phyloP scores from a whole-genome alignment of 108 stramenopile genomes.

The Nitzschia palea region DNA sequence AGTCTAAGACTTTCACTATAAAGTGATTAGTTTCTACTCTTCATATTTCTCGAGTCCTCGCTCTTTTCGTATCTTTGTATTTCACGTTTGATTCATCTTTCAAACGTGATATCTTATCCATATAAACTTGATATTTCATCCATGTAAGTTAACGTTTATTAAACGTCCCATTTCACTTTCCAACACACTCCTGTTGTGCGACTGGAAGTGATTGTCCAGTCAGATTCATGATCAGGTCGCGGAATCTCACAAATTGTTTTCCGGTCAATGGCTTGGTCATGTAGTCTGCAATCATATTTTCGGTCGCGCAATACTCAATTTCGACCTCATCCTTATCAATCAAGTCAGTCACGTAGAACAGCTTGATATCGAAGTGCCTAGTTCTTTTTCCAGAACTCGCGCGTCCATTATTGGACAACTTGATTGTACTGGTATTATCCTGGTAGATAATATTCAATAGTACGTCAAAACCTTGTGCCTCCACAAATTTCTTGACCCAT shows the following conservation, averaged over 20 bases:
- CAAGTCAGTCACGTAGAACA: conserved; percentile 25
- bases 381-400: conserved; percentile 8
- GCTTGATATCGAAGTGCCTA: conserved; percentile 20
- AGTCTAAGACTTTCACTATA: no score
- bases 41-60: no score
- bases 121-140: no score
- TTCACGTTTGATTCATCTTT: no score
- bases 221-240: conserved; percentile 29
- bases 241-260: conserved; percentile 16
- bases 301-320: conserved; percentile 14
- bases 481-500: conserved; percentile 48
- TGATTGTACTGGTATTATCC: conserved; percentile 57
- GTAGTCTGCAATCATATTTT: conserved; percentile 16
- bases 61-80: no score
- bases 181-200: no score
- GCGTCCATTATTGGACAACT: conserved; percentile 26
- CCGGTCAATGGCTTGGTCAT: no score
- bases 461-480: conserved; percentile 40
- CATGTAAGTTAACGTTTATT: no score
- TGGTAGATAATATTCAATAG: conserved; percentile 38
- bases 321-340: background rate
- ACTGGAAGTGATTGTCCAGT: background rate
- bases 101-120: no score
- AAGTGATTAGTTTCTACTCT: no score
- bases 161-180: no score